Evolutionary conservation across 2,329 filamentous ascomycete genomes (phyloP), one percentile per base, ranked within the genome.

Genomic region (Sporothrix sp.): DNA sequence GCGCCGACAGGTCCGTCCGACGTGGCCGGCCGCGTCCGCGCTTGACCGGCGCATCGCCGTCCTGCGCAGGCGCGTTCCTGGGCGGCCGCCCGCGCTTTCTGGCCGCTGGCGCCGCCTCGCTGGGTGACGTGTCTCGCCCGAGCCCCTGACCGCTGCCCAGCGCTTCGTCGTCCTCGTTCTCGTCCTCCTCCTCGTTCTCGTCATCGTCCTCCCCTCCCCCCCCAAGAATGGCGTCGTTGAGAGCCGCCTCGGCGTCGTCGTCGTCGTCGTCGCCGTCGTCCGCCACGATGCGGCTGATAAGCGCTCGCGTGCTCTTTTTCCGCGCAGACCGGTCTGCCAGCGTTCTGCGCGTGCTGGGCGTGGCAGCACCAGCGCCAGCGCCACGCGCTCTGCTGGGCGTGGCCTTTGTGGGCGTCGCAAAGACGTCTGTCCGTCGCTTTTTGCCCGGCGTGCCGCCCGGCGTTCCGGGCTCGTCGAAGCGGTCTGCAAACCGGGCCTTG

Each of bases 251-350:
- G 13, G 81, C 84, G 59, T 85, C 86, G 25, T 88, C 84, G 42
- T 89, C 84, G 60, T 80, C 84, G 23, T 75, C 73, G n/a, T n/a
- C n/a, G n/a, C 8, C 72, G 10, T 28, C 76, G 16, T 77, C 81
- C 18, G 76, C 74, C 10, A 85, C 72, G 7, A 82, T 81, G 38
- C 82, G 81, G 61, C 90, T 81, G 33, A 94, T 82, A 47, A 96
- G 69, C 3, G 81, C 79, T 47, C 82, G 76, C 20, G 85, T 85
- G 63, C 87, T 95, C 72, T 95, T 96, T 61, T 82, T 82, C 60
- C 85, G 81, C 2, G 90, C 91, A 5, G 90, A 96, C 44, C 85
- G 81, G 66, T 96, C 88, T 18, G 85, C 85, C 56, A 87, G 85
- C 55, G 76, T 79, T 37, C 76, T 73, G 57, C 81, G 76, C 20